Percentiles rank a stretch among this genome's conserved stretches.
phyloP scores from a whole-genome alignment of 1,284 basidiomycete species.

The Leucoagaricus sp. region DNA sequence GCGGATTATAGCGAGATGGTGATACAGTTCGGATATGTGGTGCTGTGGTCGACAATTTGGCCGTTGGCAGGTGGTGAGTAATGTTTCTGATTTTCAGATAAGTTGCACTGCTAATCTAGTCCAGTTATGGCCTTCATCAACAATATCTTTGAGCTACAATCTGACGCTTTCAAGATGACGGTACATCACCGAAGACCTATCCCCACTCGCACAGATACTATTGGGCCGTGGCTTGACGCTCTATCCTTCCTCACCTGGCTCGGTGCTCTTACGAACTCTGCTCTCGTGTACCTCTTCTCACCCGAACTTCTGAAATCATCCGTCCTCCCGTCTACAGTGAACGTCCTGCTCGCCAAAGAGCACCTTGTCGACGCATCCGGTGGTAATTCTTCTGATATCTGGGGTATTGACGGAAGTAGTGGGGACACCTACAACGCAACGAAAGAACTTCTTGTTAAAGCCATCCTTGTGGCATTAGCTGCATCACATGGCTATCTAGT shows the following conservation, averaged over 20 bases:
- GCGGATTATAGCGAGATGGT: conserved; percentile 96
- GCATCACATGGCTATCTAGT: conserved; percentile 83
- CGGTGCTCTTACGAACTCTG: conserved; percentile 81
- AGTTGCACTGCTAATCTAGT: too few species aligned
- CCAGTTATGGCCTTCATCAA: conserved; percentile 77
- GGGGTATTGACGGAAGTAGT: conserved; percentile 23
- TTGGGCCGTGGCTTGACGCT: conserved; percentile 93
- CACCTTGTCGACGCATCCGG: conserved; percentile 27
- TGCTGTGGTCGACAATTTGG: conserved; percentile 94
- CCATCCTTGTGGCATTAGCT: conserved; percentile 73
- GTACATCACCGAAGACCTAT: conserved; percentile 85
- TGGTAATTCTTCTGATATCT: conserved; percentile 17
- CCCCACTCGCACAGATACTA: conserved; percentile 84
- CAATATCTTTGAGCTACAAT: conserved; percentile 90
- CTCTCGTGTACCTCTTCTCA: conserved; percentile 59
- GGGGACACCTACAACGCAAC: conserved; percentile 37
- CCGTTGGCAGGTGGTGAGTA: conserved; percentile 80
- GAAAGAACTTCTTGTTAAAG: conserved; percentile 59
- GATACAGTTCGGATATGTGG: conserved; percentile 91
- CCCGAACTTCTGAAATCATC: conserved; percentile 22
- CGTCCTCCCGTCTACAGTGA: conserved; percentile 11
- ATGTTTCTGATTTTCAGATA: conserved; percentile 8
- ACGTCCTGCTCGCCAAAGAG: conserved; percentile 22
- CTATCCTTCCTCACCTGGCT: conserved; percentile 90
- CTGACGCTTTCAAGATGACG: conserved; percentile 95